Evolutionary conservation across 2,329 filamentous ascomycete genomes (phyloP), one percentile per base, ranked within the genome.

Genomic region (Neonectria punicea): DNA sequence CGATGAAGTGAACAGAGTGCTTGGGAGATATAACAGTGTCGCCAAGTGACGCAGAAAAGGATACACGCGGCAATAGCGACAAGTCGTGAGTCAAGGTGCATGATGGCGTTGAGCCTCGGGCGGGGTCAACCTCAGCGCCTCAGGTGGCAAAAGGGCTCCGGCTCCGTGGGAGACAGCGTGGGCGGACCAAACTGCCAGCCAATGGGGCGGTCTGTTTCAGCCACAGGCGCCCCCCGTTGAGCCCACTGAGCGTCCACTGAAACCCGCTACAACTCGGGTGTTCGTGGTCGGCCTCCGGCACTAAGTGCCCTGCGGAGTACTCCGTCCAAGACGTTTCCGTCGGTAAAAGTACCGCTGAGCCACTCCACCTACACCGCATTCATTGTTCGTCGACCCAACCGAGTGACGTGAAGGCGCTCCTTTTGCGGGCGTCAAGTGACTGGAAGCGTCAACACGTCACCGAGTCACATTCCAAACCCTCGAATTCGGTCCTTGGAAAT

Each of bases 141-240:
- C 41, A 22, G 51, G 61, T 58, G 61, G 54, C 61, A 54, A 63
- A 63, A 44, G 41, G 18, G 39, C 51, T 25, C 22, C 22, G 22
- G 22, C 7, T 25, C 11, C 14, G 39, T n/a, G 39, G 39, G 4
- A 41, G 7, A 18, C 16, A 18, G 39, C 39, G 36, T n/a, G 36
- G 44, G 11, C 39, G 16, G 10, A 51, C 8, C 28, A 32, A 30
- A 49, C 61, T 55, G 58, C 28, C 41, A 30, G 55, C 61, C 61
- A 63, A 63, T 63, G 22, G 22, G 20, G 53, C 8, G 20, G n/a
- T 5, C 49, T 32, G 54, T 49, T 53, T 59, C 47, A 63, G 61
- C 61, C 50, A 63, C 41, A n/a, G 30, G 16, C 41, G 18, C 28
- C 28, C 44, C n/a, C 39, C 28, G 18, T 36, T 25, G 34, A 16